These are phyloP conservation scores for Zoysia japonica DNA, from an alignment of 176 grass and related monocot genomes.

Conservation along the genomic window DNA sequence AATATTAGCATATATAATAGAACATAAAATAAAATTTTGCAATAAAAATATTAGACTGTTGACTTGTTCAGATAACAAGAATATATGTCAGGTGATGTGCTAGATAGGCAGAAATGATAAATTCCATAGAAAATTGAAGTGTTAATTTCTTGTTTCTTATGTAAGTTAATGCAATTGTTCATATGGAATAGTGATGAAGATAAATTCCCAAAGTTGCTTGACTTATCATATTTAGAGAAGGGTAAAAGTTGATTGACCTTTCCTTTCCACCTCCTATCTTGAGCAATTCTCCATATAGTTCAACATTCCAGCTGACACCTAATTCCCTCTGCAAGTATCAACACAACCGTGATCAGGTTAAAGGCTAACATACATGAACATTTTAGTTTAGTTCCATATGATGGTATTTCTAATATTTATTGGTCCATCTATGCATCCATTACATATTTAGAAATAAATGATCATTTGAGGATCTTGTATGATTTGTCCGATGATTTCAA, in stretches of 20 bases:
- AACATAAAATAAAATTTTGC: neutral
- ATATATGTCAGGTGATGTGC: neutral
- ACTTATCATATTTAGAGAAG: conserved; percentile 1
- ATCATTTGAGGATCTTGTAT: too few relatives aligned
- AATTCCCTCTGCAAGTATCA: conserved; percentile 70
- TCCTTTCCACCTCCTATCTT: conserved; percentile 97
- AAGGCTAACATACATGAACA: neutral
- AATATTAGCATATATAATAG: too few relatives aligned
- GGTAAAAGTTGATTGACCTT: conserved; percentile 51
- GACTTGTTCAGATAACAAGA: neutral
- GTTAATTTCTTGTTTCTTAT: neutral
- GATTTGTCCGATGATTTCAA: too few relatives aligned
- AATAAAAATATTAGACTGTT: neutral
- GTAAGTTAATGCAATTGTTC: neutral
- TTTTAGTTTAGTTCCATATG: neutral
- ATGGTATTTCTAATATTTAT: neutral
- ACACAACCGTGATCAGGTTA: neutral
- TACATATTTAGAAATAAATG: too few relatives aligned
- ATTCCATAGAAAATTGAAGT: neutral
- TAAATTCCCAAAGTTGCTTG: conserved; percentile 1
- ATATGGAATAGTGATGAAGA: neutral
- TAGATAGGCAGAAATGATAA: neutral
- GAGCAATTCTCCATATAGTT: conserved; percentile 88
- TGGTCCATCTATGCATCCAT: neutral
- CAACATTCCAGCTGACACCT: conserved; percentile 83